A percentile compares a stretch with the other conserved stretches of the same genome.
These are phyloP conservation scores for Caryopteris hybrid DNA, from an alignment of 305 asterid genomes.

Conservation along the genomic window DNA sequence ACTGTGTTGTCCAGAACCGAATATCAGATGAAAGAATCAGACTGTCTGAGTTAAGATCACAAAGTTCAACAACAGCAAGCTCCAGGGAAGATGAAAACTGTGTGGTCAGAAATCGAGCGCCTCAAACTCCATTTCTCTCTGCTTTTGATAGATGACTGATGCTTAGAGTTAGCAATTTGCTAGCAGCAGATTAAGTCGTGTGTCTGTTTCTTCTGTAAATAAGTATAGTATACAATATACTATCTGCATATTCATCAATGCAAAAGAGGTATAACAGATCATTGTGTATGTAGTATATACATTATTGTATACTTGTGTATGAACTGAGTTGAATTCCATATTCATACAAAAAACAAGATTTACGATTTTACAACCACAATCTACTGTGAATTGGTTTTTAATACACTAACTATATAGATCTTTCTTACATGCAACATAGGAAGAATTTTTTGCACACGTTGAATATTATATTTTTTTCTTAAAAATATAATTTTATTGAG, in stretches of 20 bases:
- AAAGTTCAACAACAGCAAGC: constrained; percentile 39
- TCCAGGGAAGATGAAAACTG: constrained; percentile 39
- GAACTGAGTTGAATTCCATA: neutral
- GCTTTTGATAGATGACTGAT: constrained; percentile 46
- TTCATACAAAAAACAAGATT: neutral
- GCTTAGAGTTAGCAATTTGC: constrained; percentile 28
- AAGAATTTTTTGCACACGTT: too few relatives aligned
- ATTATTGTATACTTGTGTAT: constrained; percentile 4
- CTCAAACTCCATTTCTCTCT: constrained; percentile 45
- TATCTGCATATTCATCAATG: neutral
- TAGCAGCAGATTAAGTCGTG: constrained; percentile 25
- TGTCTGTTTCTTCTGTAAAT: constrained; percentile 10
- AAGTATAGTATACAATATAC: too few relatives aligned
- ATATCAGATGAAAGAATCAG: constrained; percentile 58
- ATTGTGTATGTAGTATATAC: constrained; percentile 9
- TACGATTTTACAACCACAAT: neutral
- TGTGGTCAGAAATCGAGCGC: constrained; percentile 20
- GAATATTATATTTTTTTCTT: too few relatives aligned
- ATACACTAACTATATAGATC: too few relatives aligned
- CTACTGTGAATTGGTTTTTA: too few relatives aligned
- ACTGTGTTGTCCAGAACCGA: constrained; percentile 50
- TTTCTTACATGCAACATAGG: too few relatives aligned
- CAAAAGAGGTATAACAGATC: neutral
- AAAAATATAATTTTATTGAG: too few relatives aligned
- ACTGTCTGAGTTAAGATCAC: constrained; percentile 67